Conservation (phyloP, 2,329 filamentous ascomycete genomes). For the Fusarium luffae region DNA sequence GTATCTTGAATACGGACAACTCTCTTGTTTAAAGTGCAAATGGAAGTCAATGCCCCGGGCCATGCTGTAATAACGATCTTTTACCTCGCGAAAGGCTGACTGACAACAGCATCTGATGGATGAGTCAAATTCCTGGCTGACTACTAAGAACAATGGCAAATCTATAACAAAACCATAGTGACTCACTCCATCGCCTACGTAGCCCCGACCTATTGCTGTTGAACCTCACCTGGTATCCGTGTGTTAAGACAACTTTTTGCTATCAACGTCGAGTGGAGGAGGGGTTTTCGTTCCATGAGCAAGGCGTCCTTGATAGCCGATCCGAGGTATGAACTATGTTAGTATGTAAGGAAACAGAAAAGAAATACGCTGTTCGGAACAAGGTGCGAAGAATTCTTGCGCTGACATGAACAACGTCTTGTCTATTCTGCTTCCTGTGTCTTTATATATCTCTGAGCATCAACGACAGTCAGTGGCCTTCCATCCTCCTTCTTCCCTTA, state of each 20-base stretch:
- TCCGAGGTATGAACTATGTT: not conserved
- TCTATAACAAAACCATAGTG: not conserved
- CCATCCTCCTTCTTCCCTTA: not conserved
- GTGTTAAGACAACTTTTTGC: not conserved
- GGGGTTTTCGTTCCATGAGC: not conserved
- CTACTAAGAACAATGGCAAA: not conserved
- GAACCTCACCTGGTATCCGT: not conserved
- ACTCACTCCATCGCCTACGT: not conserved
- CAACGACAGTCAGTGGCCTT: slow-evolving; percentile 13
- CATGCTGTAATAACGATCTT: not conserved
- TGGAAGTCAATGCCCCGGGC: not conserved
- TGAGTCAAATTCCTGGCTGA: not conserved
- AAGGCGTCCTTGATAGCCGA: not conserved
- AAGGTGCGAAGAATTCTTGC: not conserved
- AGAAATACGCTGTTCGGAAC: not conserved
- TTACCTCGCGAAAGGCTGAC: not conserved
- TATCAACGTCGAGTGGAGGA: not conserved
- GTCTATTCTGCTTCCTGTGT: slow-evolving; percentile 22
- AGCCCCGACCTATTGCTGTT: not conserved
- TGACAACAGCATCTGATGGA: not conserved
- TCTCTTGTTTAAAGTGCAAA: not conserved
- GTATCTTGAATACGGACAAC: not conserved
- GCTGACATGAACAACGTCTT: slow-evolving; percentile 23
- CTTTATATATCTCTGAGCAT: not conserved
- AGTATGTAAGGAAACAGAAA: not conserved